phyloP scores from a whole-genome alignment of 1,139 yeast genomes.

The Entelexis paramagnoliae region DNA sequence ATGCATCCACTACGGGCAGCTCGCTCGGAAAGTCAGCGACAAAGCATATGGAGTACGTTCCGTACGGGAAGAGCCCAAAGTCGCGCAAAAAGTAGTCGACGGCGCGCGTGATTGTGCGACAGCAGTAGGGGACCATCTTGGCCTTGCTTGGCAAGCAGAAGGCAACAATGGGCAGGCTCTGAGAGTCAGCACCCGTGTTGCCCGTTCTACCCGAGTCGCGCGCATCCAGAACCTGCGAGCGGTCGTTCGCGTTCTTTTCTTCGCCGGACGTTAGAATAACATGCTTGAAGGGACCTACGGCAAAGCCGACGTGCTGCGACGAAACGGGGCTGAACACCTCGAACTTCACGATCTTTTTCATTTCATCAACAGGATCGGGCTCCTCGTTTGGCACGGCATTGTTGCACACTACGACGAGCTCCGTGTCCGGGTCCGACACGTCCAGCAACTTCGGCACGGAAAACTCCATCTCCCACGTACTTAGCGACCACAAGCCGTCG shows the following conservation, averaged over 20 bases:
- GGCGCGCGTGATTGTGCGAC: slow-evolving; percentile 65
- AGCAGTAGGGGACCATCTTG: slow-evolving; percentile 58
- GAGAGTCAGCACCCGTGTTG: slow-evolving; percentile 20
- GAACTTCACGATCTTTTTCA: slow-evolving; percentile 49
- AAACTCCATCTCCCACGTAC: slow-evolving; percentile 85
- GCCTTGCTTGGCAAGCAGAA: slow-evolving; percentile 50
- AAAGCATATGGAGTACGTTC: slow-evolving; percentile 68
- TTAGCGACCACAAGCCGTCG: slow-evolving; percentile 78
- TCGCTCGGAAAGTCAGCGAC: slow-evolving; percentile 46
- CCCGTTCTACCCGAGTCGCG: not conserved
- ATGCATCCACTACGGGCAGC: slow-evolving; percentile 44
- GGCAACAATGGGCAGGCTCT: slow-evolving; percentile 40
- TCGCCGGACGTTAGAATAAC: slow-evolving; percentile 37
- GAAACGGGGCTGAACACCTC: slow-evolving; percentile 78
- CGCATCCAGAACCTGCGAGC: not conserved
- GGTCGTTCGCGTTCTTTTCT: slow-evolving; percentile 24
- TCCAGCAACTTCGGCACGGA: slow-evolving; percentile 70
- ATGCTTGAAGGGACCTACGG: slow-evolving; percentile 74
- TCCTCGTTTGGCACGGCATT: slow-evolving; percentile 45
- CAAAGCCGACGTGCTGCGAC: slow-evolving; percentile 95
- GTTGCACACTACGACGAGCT: slow-evolving; percentile 63
- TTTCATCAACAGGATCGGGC: slow-evolving; percentile 49
- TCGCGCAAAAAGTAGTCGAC: slow-evolving; percentile 77
- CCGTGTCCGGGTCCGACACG: slow-evolving; percentile 43
- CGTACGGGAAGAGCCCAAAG: slow-evolving; percentile 87